A percentile compares a stretch with the other conserved stretches of the same genome.
Conservation (phyloP, 106 monocot species). For the Xerophyta viscosa region DNA sequence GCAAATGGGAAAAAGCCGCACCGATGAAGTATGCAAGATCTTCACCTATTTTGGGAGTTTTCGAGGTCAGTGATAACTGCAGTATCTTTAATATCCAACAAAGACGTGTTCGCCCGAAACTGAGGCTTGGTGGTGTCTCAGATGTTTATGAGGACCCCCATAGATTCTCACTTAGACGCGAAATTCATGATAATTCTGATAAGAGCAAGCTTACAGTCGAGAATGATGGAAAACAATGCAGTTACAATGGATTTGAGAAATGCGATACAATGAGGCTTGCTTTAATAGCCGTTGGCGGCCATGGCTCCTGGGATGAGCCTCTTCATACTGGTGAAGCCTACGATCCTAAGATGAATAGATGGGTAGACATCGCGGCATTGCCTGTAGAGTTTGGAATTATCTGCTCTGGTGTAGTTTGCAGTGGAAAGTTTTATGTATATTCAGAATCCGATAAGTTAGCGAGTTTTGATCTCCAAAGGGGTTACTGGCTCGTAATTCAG, state of each 20-base stretch:
- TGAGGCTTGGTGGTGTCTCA: constrained; percentile 23
- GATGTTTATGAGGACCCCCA: constrained; percentile 75
- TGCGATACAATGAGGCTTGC: constrained; percentile 20
- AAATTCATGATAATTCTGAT: constrained; percentile 33
- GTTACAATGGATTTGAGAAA: not conserved
- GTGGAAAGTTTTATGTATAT: constrained; percentile 54
- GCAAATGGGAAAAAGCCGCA: constrained; percentile 46
- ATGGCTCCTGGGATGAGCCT: constrained; percentile 57
- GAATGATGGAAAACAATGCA: constrained; percentile 7
- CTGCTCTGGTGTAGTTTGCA: constrained; percentile 64
- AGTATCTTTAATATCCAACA: constrained; percentile 15
- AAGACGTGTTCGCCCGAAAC: constrained; percentile 3
- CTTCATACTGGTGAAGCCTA: constrained; percentile 77
- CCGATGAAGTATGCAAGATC: constrained; percentile 62
- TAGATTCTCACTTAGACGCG: constrained; percentile 45
- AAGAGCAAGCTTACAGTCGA: constrained; percentile 15
- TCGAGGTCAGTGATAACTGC: constrained; percentile 33
- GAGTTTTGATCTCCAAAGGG: constrained; percentile 49
- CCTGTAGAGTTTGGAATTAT: constrained; percentile 58
- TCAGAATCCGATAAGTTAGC: constrained; percentile 52
- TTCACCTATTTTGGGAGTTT: constrained; percentile 54
- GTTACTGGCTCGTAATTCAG: constrained; percentile 54
- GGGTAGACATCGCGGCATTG: constrained; percentile 50
- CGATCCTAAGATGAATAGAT: constrained; percentile 45
- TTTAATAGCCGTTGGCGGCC: constrained; percentile 70